Evolutionary conservation across 257 asterid genomes (phyloP).

Genomic region (Rehmannia glutinosa): DNA sequence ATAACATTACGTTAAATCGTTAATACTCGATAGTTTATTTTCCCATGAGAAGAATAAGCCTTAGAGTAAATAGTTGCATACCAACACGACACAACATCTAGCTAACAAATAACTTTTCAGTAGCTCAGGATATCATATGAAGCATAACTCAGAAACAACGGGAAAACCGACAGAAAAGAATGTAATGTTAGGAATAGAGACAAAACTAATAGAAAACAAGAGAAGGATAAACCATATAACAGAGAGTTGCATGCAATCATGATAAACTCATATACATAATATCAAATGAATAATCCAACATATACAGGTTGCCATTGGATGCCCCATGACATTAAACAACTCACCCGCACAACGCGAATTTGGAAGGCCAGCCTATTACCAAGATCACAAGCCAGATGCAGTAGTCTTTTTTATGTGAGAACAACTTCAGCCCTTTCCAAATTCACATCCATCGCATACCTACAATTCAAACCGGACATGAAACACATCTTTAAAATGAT

Average conservation of each 20-base stretch:
- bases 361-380: constrained; percentile 82
- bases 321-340: too few species aligned
- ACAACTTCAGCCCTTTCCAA: constrained; percentile 66
- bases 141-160: neutral
- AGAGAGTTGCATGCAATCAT: neutral
- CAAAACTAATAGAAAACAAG: too few species aligned
- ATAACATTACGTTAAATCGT: neutral
- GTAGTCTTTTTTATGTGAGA: constrained; percentile 68
- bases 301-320: too few species aligned
- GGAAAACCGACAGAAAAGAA: neutral
- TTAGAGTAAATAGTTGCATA: neutral
- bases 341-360: constrained; percentile 90
- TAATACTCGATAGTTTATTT: neutral
- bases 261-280: too few species aligned
- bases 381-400: constrained; percentile 83
- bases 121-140: too few species aligned
- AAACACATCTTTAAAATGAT: neutral
- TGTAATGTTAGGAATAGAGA: too few species aligned
- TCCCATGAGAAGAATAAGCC: neutral
- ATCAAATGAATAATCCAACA: too few species aligned
- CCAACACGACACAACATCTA: neutral
- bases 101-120: too few species aligned
- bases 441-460: too few species aligned
- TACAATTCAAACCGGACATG: constrained; percentile 20
- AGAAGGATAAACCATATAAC: neutral